Conservation (phyloP, 1,139 yeast species). For the Meyerozyma smithsonii region DNA sequence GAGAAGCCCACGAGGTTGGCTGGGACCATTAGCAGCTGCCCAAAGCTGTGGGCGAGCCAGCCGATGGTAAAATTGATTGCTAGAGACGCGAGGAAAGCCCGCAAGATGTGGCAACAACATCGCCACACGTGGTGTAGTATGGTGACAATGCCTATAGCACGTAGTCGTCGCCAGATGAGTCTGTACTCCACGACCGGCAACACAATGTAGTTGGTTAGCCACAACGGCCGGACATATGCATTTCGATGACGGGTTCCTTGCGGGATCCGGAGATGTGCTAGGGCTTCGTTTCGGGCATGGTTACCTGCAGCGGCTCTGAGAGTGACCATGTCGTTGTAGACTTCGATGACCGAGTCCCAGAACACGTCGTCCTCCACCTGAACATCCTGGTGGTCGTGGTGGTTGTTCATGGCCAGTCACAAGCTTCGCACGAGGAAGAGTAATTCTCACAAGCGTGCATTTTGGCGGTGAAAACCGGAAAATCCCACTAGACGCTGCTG, state of each 20-base stretch:
- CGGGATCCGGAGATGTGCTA: not conserved
- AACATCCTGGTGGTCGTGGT: not conserved
- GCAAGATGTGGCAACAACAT: not conserved
- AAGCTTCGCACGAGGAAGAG: too few species aligned
- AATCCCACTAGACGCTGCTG: too few species aligned
- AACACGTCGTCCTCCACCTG: not conserved
- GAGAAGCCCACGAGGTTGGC: not conserved
- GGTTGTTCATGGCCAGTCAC: too few species aligned
- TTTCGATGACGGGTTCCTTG: not conserved
- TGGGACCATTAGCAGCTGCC: not conserved
- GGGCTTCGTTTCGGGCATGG: not conserved
- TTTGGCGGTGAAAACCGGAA: too few species aligned
- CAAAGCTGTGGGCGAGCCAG: not conserved
- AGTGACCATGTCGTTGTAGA: not conserved
- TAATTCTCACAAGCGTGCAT: too few species aligned
- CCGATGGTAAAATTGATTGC: not conserved
- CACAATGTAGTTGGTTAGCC: not conserved
- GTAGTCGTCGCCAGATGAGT: not conserved
- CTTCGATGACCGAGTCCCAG: not conserved
- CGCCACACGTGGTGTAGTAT: not conserved
- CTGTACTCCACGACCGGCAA: slow-evolving; percentile 1
- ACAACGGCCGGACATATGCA: not conserved
- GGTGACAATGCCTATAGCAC: not conserved
- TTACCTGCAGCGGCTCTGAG: not conserved
- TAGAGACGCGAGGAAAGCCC: not conserved